These are phyloP conservation scores for Xerocomellus chrysenteron DNA, from an alignment of 768 basidiomycete species.

Conservation along the genomic window DNA sequence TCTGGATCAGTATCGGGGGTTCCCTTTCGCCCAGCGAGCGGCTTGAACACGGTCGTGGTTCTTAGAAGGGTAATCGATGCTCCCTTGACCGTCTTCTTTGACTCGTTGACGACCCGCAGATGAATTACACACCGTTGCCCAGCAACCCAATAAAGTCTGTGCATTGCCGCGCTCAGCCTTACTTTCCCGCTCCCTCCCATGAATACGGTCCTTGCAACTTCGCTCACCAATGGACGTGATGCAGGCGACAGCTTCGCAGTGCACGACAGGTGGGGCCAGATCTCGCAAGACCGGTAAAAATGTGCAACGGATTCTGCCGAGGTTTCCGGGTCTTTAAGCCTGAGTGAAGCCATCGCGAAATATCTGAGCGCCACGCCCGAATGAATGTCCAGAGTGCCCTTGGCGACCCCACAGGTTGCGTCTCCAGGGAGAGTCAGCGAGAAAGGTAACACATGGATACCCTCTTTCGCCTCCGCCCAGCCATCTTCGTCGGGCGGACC, in stretches of 20 bases:
- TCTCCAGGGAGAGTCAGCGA: constrained; percentile 63
- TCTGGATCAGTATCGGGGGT: constrained; percentile 45
- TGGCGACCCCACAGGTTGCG: constrained; percentile 48
- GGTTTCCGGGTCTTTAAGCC: constrained; percentile 65
- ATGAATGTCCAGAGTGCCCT: constrained; percentile 56
- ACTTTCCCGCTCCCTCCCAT: constrained; percentile 66
- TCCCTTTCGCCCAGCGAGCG: constrained; percentile 35
- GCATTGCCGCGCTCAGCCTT: constrained; percentile 61
- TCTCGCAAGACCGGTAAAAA: constrained; percentile 79
- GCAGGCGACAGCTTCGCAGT: constrained; percentile 58
- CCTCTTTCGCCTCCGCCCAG: constrained; percentile 61
- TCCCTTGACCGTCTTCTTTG: constrained; percentile 63
- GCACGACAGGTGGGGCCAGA: constrained; percentile 77
- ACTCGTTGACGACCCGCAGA: constrained; percentile 64
- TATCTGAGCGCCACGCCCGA: constrained; percentile 71
- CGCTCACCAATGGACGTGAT: constrained; percentile 56
- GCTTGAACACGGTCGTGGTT: constrained; percentile 64
- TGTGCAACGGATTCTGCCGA: constrained; percentile 76
- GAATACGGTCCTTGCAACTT: constrained; percentile 53
- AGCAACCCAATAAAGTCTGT: constrained; percentile 76
- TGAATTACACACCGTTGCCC: constrained; percentile 76
- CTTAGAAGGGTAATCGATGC: constrained; percentile 63
- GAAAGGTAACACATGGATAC: constrained; percentile 71
- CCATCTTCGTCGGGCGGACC: constrained; percentile 57
- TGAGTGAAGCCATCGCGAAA: constrained; percentile 77